Evolutionary conservation across 345 rosid genomes (phyloP).

Genomic region (Aquilaria malaccensis): DNA sequence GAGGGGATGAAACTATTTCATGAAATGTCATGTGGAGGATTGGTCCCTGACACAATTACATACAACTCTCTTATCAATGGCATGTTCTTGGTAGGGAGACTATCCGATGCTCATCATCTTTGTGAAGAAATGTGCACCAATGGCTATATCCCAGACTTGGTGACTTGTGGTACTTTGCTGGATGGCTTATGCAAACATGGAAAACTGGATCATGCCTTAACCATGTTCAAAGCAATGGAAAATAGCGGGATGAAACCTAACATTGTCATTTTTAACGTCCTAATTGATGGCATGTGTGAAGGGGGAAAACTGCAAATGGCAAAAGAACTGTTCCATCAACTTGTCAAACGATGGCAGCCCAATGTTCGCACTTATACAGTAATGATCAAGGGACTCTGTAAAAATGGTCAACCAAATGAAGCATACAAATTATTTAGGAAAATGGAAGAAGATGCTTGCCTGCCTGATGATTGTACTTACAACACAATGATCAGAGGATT

Average conservation of each 20-base stretch:
- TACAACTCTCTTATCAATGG: neutral
- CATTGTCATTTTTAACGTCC: too few relatives aligned
- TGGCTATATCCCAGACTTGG: neutral
- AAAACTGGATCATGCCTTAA: neutral
- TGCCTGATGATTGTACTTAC: neutral
- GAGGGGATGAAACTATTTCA: neutral
- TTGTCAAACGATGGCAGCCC: neutral
- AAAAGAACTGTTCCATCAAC: neutral
- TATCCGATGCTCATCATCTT: neutral
- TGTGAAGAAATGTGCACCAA: neutral
- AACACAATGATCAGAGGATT: too few relatives aligned
- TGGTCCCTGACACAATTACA: neutral
- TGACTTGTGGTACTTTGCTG: neutral
- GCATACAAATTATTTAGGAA: neutral
- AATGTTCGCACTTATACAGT: neutral
- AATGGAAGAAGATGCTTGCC: slow-evolving; percentile 1
- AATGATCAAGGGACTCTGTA: neutral
- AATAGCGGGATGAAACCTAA: too few relatives aligned
- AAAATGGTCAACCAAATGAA: too few relatives aligned
- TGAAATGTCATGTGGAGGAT: neutral
- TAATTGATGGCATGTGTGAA: too few relatives aligned
- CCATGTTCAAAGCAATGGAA: too few relatives aligned
- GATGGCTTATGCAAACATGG: neutral
- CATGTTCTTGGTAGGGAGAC: neutral
- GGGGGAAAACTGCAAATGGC: neutral